Evolutionary conservation across 352 stramenopile genomes (phyloP).

Genomic region (Globisporangium yorkense): DNA sequence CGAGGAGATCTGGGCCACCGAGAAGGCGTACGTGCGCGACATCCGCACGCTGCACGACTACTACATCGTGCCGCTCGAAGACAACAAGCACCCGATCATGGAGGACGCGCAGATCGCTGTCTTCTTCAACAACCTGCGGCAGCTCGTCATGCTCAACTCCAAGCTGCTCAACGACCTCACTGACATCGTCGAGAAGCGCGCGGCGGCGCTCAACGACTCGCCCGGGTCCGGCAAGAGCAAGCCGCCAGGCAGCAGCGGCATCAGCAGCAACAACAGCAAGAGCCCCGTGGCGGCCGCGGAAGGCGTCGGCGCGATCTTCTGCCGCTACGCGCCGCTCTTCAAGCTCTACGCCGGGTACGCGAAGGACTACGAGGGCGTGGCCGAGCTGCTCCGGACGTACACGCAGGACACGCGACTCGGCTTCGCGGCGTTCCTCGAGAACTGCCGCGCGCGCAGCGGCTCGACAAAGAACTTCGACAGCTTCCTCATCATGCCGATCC

Average conservation of each 20-base stretch:
- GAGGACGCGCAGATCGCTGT: constrained; percentile 81
- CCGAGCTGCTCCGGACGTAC: constrained; percentile 52
- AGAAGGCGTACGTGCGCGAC: constrained; percentile 70
- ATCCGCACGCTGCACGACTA: constrained; percentile 72
- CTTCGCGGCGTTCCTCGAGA: constrained; percentile 54
- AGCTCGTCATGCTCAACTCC: constrained; percentile 83
- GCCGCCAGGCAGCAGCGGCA: constrained; percentile 4
- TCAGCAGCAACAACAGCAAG: constrained; percentile 11
- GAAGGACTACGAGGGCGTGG: constrained; percentile 80
- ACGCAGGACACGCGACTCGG: constrained; percentile 35
- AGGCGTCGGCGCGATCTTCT: constrained; percentile 72
- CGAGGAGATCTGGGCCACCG: constrained; percentile 75
- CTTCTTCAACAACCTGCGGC: constrained; percentile 81
- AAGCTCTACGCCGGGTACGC: constrained; percentile 80
- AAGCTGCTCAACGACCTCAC: constrained; percentile 71
- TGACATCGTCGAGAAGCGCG: constrained; percentile 42
- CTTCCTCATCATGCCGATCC: constrained; percentile 90
- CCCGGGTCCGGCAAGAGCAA: background rate
- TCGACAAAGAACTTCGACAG: constrained; percentile 74
- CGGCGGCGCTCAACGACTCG: constrained; percentile 3
- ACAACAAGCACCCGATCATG: constrained; percentile 76
- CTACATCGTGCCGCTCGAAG: constrained; percentile 77
- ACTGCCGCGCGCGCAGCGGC: constrained; percentile 42
- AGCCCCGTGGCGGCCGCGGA: constrained; percentile 26
- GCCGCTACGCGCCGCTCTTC: constrained; percentile 76